Evolutionary conservation across 1,284 basidiomycete genomes (phyloP).

Genomic region (Mycena citricolor): DNA sequence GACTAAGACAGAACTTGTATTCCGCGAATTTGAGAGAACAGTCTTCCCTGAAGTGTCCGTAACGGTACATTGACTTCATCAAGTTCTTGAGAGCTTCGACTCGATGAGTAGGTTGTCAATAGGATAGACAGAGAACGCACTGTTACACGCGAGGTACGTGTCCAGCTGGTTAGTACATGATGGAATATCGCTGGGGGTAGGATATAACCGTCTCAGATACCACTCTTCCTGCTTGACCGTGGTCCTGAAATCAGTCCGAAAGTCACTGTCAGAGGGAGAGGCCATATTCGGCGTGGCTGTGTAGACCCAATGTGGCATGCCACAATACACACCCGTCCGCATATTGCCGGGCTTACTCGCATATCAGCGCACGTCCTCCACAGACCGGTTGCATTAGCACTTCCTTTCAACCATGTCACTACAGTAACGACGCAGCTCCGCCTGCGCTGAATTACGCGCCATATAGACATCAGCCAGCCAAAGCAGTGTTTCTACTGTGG

Average conservation of each 20-base stretch:
- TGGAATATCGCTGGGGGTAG: conserved; percentile 77
- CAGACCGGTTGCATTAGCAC: not conserved
- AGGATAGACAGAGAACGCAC: conserved; percentile 38
- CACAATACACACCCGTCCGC: too few species aligned
- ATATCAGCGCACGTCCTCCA: too few species aligned
- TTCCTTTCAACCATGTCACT: too few species aligned
- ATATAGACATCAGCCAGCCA: conserved; percentile 41
- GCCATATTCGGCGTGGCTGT: conserved; percentile 3
- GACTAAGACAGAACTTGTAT: conserved; percentile 93
- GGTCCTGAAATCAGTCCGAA: conserved; percentile 48
- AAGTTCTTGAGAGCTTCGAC: conserved; percentile 84
- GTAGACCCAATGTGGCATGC: not conserved
- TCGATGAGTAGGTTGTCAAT: conserved; percentile 10
- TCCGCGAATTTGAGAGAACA: conserved; percentile 85
- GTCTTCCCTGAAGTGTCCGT: conserved; percentile 69
- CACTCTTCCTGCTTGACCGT: conserved; percentile 64
- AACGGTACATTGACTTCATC: conserved; percentile 83
- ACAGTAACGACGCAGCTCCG: too few species aligned
- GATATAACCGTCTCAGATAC: conserved; percentile 62
- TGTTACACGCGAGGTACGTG: conserved; percentile 76
- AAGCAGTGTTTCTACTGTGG: conserved; percentile 41
- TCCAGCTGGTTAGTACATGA: conserved; percentile 79
- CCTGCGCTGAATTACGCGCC: conserved; percentile 28
- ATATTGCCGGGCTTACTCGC: too few species aligned
- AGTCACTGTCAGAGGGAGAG: conserved; percentile 29